Percentiles rank a stretch among this genome's conserved stretches.
Conservation (phyloP, 1,284 basidiomycete species). For the Athelia psychrophila region DNA sequence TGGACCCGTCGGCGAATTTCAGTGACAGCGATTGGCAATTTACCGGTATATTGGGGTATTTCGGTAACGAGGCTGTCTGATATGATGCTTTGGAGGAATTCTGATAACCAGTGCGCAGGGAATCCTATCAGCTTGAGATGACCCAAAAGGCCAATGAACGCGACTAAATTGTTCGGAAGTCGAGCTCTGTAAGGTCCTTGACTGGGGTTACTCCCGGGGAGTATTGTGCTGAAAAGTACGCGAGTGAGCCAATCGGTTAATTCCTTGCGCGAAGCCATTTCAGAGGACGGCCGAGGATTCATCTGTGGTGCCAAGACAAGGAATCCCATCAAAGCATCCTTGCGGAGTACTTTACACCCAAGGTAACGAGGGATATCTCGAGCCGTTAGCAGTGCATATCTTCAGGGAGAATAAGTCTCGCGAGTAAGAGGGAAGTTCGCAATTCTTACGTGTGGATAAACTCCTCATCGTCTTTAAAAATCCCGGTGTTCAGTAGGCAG, state of each 20-base stretch:
- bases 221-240: slow-evolving; percentile 17
- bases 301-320: slow-evolving; percentile 7
- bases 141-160: slow-evolving; percentile 18
- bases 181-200: slow-evolving; percentile 10
- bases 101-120: slow-evolving; percentile 22
- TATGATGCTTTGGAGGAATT: slow-evolving; percentile 16
- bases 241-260: slow-evolving; percentile 20
- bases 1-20: slow-evolving; percentile 11
- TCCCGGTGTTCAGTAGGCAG: slow-evolving; percentile 25
- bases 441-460: slow-evolving; percentile 25
- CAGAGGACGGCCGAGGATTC: slow-evolving; percentile 11
- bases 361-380: slow-evolving; percentile 15
- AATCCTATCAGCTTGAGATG: slow-evolving; percentile 18
- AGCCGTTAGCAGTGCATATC: slow-evolving; percentile 15
- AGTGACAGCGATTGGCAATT: slow-evolving; percentile 15
- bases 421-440: neutral
- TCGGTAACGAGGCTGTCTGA: slow-evolving; percentile 14
- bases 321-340: slow-evolving; percentile 6
- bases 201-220: slow-evolving; percentile 7
- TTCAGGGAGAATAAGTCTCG: neutral
- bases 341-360: slow-evolving; percentile 11
- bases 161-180: slow-evolving; percentile 17
- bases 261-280: slow-evolving; percentile 19
- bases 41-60: slow-evolving; percentile 12
- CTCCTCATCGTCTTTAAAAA: slow-evolving; percentile 21